Base-by-base conservation (phyloP, 2,329 filamentous ascomycete species). In the Pseudocercospora macadamiae region DNA sequence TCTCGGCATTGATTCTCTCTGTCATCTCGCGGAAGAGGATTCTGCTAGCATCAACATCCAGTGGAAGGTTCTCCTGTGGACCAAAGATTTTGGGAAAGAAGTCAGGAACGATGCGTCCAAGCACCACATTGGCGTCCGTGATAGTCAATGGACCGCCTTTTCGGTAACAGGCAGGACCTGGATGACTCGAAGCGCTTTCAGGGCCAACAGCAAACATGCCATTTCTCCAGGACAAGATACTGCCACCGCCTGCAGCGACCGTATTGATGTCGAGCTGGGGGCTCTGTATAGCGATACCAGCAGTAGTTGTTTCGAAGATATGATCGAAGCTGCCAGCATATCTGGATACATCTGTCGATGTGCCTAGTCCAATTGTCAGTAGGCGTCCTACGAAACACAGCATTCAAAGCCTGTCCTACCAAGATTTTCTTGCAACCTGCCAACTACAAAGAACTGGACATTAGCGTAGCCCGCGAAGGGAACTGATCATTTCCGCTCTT, bases 161-260 rank as follows among this genome's bases (percentile, higher is more conserved):
- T 0, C 72, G 61, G 47, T 74, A 74, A 18, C 65, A 71, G 2
- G 69, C 72, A 23, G 72, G 72, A 4, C 72, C 71, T 5, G 72
- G 72, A 56, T 74, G 68, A 12, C 61, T 59, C 12, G 56, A 49
- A 9, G 66, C 66, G 26, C 54, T 60, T n/a, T 67, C 63, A 10
- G 66, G 66, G 2, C 66, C 66, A 1, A 59, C 56, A 19, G 28
- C 30, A 34, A 59, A 54, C 4, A 59, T 28, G 9, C 68, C 67
- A 52, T 70, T 70, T 19, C 59, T 60, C 51, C 60, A 71, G 1
- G 60, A 62, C 5, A 71, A 54, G 5, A 80, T 78, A 1, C 75
- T 79, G 7, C 80, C 80, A 44, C 80, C 80, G 3, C 79, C 79
- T n/a, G 79, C 79, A 7, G 78, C 79, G 2, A 73, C 69, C 9